Conservation (phyloP, 1,284 basidiomycete genomes). For the Uromyces viciae-fabae region DNA sequence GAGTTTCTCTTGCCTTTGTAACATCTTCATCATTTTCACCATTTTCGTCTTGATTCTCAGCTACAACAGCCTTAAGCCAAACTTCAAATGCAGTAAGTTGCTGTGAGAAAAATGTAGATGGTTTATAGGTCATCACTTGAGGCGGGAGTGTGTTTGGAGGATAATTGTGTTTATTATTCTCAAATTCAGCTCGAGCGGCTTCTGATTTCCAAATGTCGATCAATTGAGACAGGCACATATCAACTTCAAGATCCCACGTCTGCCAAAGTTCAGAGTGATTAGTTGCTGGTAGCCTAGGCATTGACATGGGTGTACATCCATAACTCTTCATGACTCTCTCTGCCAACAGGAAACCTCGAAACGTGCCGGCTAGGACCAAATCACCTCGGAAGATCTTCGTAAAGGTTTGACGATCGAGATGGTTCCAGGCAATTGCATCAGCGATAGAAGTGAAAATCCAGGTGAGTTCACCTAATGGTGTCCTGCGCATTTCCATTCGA, state of each 20-base stretch:
- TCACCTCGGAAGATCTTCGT: slow-evolving; percentile 45
- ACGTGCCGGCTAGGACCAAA: slow-evolving; percentile 28
- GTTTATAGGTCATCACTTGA: slow-evolving; percentile 23
- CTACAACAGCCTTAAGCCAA: slow-evolving; percentile 36
- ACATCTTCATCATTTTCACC: slow-evolving; percentile 37
- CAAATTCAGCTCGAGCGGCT: slow-evolving; percentile 13
- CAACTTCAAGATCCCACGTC: slow-evolving; percentile 43
- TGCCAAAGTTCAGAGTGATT: slow-evolving; percentile 43
- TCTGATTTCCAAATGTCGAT: slow-evolving; percentile 38
- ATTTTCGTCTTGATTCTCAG: slow-evolving; percentile 33
- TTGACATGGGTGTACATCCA: slow-evolving; percentile 45
- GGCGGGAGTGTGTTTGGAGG: slow-evolving; percentile 30
- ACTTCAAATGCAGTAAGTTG: slow-evolving; percentile 45
- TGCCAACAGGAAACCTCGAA: slow-evolving; percentile 38
- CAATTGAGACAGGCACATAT: slow-evolving; percentile 44
- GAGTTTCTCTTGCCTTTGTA: slow-evolving; percentile 9
- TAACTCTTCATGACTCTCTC: slow-evolving; percentile 43
- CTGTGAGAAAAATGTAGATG: slow-evolving; percentile 40
- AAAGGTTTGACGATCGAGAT: slow-evolving; percentile 40
- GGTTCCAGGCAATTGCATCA: slow-evolving; percentile 45
- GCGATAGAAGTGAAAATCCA: slow-evolving; percentile 45
- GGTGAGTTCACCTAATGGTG: slow-evolving; percentile 42
- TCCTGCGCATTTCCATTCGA: slow-evolving; percentile 41
- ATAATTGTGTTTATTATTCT: slow-evolving; percentile 5
- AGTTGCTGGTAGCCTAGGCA: slow-evolving; percentile 33